Evolutionary conservation across 371 early-diverging fungal species (phyloP).

Genomic region (Lichtheimia corymbifera): DNA sequence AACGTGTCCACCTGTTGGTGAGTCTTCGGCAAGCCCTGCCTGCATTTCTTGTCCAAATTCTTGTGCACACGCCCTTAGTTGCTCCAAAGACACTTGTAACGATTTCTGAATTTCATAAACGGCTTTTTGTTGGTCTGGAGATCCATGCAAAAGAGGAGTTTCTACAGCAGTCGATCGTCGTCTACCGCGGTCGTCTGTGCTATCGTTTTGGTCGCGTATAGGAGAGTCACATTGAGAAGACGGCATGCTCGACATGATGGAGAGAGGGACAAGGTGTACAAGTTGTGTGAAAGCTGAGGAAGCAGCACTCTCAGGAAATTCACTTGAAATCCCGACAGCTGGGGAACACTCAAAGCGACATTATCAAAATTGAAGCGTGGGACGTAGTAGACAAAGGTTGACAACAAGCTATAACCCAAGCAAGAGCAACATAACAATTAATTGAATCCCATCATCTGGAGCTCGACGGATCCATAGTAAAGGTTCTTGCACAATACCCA

Average conservation of each 20-base stretch:
- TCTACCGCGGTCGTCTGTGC: constrained; percentile 12
- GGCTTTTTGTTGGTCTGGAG: constrained; percentile 26
- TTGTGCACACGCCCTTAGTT: constrained; percentile 25
- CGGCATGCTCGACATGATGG: constrained; percentile 10
- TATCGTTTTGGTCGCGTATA: neutral
- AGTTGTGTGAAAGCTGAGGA: neutral
- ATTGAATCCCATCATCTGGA: no score
- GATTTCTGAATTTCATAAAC: constrained; percentile 25
- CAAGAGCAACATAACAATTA: no score
- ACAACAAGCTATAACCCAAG: no score
- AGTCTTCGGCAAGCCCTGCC: constrained; percentile 31
- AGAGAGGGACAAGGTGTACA: neutral
- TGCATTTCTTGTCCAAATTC: constrained; percentile 49
- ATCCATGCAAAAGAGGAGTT: constrained; percentile 14
- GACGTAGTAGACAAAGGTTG: no score
- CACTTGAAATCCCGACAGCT: neutral
- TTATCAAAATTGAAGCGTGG: no score
- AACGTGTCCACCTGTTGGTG: constrained; percentile 1
- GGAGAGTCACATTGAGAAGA: neutral
- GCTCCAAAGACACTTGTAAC: constrained; percentile 37
- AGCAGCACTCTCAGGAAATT: neutral
- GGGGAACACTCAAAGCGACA: no score
- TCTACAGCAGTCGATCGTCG: constrained; percentile 5
- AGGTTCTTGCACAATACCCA: no score
- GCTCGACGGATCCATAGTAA: no score